Conservation (phyloP, 331 rosid species). For the Phaseolus coccineus region DNA sequence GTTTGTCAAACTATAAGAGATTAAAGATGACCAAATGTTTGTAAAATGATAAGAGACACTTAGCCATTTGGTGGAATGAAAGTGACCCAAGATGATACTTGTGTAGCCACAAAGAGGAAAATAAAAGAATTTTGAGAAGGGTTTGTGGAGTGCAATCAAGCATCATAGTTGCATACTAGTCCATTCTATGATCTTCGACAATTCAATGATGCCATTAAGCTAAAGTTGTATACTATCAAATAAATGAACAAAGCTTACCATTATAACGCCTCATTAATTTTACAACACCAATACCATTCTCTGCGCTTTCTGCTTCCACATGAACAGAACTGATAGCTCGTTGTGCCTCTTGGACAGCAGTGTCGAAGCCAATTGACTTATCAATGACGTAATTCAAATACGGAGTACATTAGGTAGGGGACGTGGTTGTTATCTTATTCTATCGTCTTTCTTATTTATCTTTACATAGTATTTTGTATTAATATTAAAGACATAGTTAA, state of each 20-base stretch:
- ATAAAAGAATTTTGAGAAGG: neutral
- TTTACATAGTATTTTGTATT: no score
- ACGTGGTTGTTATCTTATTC: no score
- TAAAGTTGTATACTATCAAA: neutral
- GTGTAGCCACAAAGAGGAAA: neutral
- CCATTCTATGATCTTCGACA: neutral
- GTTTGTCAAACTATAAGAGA: neutral
- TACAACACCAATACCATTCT: slow-evolving; percentile 53
- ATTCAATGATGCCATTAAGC: slow-evolving; percentile 2
- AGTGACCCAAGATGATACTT: neutral
- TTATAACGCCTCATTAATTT: slow-evolving; percentile 53
- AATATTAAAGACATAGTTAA: no score
- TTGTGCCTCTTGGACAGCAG: slow-evolving; percentile 56
- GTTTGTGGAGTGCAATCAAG: neutral
- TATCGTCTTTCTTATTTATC: no score
- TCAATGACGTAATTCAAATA: slow-evolving; percentile 47
- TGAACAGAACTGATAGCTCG: slow-evolving; percentile 51
- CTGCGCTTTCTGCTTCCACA: slow-evolving; percentile 53
- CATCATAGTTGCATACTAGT: slow-evolving; percentile 10
- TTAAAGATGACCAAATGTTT: neutral
- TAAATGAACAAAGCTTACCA: slow-evolving; percentile 46
- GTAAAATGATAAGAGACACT: neutral
- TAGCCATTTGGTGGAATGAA: neutral
- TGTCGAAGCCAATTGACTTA: slow-evolving; percentile 54
- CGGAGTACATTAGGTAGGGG: slow-evolving; percentile 24